Conservation (phyloP, 257 asterid genomes). For the Hygrophila difformis region DNA sequence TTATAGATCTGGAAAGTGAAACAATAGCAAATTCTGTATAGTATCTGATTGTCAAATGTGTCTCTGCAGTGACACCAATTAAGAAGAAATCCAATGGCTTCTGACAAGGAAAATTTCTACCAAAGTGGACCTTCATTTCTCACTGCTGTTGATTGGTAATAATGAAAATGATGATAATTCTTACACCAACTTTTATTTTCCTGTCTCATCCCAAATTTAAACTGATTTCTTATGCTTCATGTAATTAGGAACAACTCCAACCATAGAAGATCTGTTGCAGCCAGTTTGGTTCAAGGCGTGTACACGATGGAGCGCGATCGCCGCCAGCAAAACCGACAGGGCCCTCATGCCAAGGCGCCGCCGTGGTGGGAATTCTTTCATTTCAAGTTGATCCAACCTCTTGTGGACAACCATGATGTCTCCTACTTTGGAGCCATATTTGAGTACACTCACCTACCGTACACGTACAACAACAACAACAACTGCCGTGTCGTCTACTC, state of each 20-base stretch:
- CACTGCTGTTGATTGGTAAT: constrained; percentile 53
- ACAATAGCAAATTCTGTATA: too few species aligned
- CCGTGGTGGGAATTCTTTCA: constrained; percentile 75
- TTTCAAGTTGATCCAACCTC: constrained; percentile 33
- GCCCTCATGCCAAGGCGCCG: constrained; percentile 46
- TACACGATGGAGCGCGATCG: constrained; percentile 58
- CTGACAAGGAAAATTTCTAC: constrained; percentile 41
- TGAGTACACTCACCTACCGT: constrained; percentile 24
- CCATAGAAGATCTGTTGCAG: constrained; percentile 55
- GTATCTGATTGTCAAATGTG: too few species aligned
- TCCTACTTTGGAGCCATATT: constrained; percentile 54
- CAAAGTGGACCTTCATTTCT: constrained; percentile 51
- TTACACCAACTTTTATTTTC: too few species aligned
- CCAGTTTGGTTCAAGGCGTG: constrained; percentile 65
- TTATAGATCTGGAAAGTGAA: too few species aligned
- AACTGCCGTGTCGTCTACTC: too few species aligned
- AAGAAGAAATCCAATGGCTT: constrained; percentile 24
- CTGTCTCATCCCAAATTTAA: background rate
- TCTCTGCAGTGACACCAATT: too few species aligned
- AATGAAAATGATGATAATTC: too few species aligned
- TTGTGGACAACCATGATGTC: constrained; percentile 40
- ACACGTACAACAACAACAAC: constrained; percentile 3
- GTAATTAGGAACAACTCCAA: constrained; percentile 42
- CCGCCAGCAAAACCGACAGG: constrained; percentile 42
- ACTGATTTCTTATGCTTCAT: background rate